These are phyloP conservation scores for Huntiella moniliformis DNA, from an alignment of 2,329 filamentous ascomycete genomes.

Conservation along the genomic window DNA sequence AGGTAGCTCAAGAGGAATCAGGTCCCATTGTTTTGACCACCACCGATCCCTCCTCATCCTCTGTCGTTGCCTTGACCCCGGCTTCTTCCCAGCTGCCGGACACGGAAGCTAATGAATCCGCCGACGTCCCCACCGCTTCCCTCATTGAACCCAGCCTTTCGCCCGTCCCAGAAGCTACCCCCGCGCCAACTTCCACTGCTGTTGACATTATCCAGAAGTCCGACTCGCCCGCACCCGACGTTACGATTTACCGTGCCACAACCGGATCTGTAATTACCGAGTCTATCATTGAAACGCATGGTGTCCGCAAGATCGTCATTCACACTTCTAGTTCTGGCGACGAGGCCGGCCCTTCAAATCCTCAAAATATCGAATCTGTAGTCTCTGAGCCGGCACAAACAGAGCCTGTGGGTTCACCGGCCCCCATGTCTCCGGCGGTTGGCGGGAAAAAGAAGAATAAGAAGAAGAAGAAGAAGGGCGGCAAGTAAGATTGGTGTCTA, in stretches of 20 bases:
- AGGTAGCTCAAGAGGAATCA: not conserved
- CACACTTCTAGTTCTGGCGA: slow-evolving; percentile 20
- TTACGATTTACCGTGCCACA: slow-evolving; percentile 24
- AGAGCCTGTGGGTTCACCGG: not conserved
- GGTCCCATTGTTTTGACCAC: no score
- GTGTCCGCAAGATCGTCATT: slow-evolving; percentile 57
- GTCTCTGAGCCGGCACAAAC: not conserved
- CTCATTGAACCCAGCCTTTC: not conserved
- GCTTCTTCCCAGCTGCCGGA: not conserved
- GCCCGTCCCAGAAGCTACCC: not conserved
- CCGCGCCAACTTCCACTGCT: not conserved
- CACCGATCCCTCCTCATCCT: no score
- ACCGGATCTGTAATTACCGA: slow-evolving; percentile 64
- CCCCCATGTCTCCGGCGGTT: slow-evolving; percentile 1
- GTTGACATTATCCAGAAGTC: not conserved
- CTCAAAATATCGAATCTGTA: not conserved
- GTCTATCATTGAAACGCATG: slow-evolving; percentile 54
- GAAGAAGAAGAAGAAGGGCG: slow-evolving; percentile 12
- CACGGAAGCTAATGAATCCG: not conserved
- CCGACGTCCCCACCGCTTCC: not conserved
- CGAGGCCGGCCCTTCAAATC: slow-evolving; percentile 13
- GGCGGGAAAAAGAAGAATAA: slow-evolving; percentile 10
- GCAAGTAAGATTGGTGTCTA: slow-evolving; percentile 2
- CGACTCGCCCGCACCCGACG: not conserved
- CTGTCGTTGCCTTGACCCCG: no score